Conservation (phyloP, 169 alveolate species). For the Plasmodium inui region DNA sequence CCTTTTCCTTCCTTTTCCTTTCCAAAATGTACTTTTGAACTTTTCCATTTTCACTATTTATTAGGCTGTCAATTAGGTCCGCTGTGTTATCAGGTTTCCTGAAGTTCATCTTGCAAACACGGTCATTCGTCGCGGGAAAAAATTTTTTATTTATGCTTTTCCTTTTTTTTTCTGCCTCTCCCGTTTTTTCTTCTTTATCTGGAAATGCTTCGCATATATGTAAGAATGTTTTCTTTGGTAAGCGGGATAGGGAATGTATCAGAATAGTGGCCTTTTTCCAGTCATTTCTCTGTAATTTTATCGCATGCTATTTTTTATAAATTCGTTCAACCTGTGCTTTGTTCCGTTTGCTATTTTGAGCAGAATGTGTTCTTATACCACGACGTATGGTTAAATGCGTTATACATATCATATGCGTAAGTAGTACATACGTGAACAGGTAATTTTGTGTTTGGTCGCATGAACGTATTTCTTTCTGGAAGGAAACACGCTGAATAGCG, state of each 20-base stretch:
- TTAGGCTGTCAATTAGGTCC: conserved; percentile 69
- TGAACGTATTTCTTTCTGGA: neutral
- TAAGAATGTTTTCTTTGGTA: neutral
- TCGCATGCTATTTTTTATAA: neutral
- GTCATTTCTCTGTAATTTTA: neutral
- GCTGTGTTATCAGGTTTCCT: conserved; percentile 61
- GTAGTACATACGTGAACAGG: neutral
- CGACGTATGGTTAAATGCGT: neutral
- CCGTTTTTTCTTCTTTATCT: neutral
- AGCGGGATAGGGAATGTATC: neutral
- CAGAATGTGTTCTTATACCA: neutral
- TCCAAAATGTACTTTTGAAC: conserved; percentile 74
- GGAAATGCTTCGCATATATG: neutral
- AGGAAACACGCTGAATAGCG: neutral
- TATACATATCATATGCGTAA: neutral
- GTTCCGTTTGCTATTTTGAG: neutral
- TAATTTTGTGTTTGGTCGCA: neutral
- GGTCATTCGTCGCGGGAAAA: neutral
- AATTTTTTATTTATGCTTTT: neutral
- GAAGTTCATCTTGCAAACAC: conserved; percentile 25
- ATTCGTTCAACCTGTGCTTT: neutral
- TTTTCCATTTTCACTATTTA: conserved; percentile 75
- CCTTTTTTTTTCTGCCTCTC: neutral
- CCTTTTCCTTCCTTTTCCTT: conserved; percentile 71
- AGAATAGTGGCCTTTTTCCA: neutral